phyloP scores from a whole-genome alignment of 768 basidiomycete species.

The Mycena polygramma region DNA sequence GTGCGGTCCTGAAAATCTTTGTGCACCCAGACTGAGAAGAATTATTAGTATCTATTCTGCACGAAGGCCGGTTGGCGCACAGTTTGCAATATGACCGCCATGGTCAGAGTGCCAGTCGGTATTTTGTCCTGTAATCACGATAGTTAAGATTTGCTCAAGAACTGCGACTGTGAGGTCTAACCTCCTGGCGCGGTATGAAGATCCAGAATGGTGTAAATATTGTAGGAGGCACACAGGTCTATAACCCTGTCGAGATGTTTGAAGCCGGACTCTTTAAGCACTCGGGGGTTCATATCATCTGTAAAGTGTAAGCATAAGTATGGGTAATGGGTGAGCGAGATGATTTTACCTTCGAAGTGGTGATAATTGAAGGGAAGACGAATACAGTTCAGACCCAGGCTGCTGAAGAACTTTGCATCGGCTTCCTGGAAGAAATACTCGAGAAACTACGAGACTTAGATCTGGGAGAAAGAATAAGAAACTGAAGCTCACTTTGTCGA shows the following conservation, averaged over 20 bases:
- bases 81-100: conserved; percentile 76
- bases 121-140: conserved; percentile 61
- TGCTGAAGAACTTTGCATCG: conserved; percentile 84
- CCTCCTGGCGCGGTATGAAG: conserved; percentile 81
- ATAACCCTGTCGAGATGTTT: conserved; percentile 89
- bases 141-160: not conserved
- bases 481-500: conserved; percentile 74
- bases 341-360: conserved; percentile 70
- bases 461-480: not conserved
- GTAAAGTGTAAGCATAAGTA: conserved; percentile 5
- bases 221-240: conserved; percentile 77
- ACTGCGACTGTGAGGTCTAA: not conserved
- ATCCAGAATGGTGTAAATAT: conserved; percentile 86
- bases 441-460: conserved; percentile 65
- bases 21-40: conserved; percentile 76
- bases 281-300: conserved; percentile 84
- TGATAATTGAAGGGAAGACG: conserved; percentile 82
- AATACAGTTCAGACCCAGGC: conserved; percentile 84
- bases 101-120: conserved; percentile 86
- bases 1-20: conserved; percentile 88
- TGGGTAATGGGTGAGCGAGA: not conserved
- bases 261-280: conserved; percentile 80
- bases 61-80: conserved; percentile 37
- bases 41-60: not conserved
- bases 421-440: conserved; percentile 86